phyloP scores from a whole-genome alignment of 352 stramenopile genomes.

The Phytophthora sp. region DNA sequence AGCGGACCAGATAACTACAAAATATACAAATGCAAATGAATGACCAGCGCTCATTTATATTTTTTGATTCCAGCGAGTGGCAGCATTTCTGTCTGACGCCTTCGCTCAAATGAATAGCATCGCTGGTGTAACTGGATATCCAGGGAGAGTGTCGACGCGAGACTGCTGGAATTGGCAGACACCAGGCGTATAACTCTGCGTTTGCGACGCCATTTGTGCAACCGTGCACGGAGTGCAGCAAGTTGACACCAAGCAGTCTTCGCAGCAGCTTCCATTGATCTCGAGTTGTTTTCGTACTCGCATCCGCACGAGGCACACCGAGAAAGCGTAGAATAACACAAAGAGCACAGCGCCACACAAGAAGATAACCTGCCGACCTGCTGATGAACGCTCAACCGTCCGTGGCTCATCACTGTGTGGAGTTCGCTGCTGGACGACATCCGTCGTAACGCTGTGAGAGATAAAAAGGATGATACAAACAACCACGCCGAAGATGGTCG shows the following conservation, averaged over 20 bases:
- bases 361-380: constrained; percentile 23
- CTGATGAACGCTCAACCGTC: constrained; percentile 4
- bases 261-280: constrained; percentile 36
- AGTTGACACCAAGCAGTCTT: constrained; percentile 23
- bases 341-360: constrained; percentile 23
- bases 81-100: not conserved
- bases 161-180: constrained; percentile 42
- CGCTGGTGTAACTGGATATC: constrained; percentile 17
- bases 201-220: constrained; percentile 63
- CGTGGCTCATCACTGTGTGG: not conserved
- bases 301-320: constrained; percentile 35
- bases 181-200: constrained; percentile 59
- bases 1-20: too few relatives aligned
- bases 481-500: constrained; percentile 37
- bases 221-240: constrained; percentile 54
- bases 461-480: constrained; percentile 38
- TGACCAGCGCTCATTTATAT: not conserved
- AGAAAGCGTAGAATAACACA: constrained; percentile 25
- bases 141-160: constrained; percentile 18
- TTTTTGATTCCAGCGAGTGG: too few relatives aligned
- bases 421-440: constrained; percentile 1
- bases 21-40: too few relatives aligned
- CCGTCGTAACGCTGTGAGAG: constrained; percentile 20
- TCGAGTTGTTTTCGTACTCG: constrained; percentile 45
- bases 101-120: constrained; percentile 20